Conservation (phyloP, 192 early-diverging fungal species). For the Geosiphon pyriformis region DNA sequence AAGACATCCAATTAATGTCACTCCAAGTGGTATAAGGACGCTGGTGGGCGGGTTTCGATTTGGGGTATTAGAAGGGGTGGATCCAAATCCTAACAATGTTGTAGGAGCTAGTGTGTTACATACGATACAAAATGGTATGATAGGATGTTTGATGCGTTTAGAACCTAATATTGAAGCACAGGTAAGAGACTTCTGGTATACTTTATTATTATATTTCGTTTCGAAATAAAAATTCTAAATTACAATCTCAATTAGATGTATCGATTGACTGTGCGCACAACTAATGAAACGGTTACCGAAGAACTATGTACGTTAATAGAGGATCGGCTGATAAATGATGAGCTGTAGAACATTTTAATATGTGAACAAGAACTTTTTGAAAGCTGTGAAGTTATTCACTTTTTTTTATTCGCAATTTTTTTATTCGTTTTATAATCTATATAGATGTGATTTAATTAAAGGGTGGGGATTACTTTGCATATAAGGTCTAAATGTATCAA, state of each 20-base stretch:
- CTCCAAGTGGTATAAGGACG: conserved; percentile 45
- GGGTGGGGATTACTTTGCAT: no score
- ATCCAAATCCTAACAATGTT: conserved; percentile 85
- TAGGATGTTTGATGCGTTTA: conserved; percentile 85
- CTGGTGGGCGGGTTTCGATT: conserved; percentile 67
- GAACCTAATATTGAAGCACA: conserved; percentile 81
- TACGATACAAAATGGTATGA: conserved; percentile 66
- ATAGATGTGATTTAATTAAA: no score
- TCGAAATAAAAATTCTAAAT: neutral
- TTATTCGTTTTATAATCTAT: no score
- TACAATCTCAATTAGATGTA: conserved; percentile 57
- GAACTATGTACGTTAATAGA: conserved; percentile 24
- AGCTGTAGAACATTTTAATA: no score
- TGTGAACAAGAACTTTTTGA: no score
- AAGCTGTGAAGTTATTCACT: no score
- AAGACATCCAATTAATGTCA: conserved; percentile 40
- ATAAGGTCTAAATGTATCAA: no score
- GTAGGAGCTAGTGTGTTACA: conserved; percentile 87
- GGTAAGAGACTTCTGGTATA: conserved; percentile 43
- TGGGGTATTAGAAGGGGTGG: conserved; percentile 73
- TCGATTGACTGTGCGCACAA: conserved; percentile 84
- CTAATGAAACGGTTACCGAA: conserved; percentile 71
- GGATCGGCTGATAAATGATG: neutral
- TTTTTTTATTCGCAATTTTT: no score
- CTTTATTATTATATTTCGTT: no score